Percentiles rank a stretch among this genome's conserved stretches.
phyloP scores from a whole-genome alignment of 2,329 filamentous ascomycete species.

The Didymella exigua region DNA sequence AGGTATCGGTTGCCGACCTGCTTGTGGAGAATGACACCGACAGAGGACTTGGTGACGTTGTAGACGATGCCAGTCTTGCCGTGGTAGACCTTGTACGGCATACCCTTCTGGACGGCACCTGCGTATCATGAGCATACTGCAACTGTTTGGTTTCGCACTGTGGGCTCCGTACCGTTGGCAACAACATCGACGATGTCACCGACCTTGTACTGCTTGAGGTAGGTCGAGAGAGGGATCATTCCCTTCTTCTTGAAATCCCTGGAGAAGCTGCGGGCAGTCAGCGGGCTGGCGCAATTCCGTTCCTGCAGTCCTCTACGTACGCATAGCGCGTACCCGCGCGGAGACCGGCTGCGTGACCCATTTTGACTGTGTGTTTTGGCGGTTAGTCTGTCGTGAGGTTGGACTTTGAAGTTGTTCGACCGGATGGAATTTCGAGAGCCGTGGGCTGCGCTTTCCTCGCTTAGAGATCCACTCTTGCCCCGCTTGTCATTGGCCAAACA shows the following conservation, averaged over 20 bases:
- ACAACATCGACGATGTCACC: constrained; percentile 99
- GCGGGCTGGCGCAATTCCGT: constrained; percentile 18
- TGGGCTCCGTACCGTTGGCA: constrained; percentile 86
- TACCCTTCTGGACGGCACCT: constrained; percentile 60
- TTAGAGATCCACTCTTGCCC: constrained; percentile 15
- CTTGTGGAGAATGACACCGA: constrained; percentile 97
- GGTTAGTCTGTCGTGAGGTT: constrained; percentile 16
- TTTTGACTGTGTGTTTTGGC: constrained; percentile 18
- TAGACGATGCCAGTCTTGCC: constrained; percentile 93
- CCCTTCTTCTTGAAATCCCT: constrained; percentile 95
- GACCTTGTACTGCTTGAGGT: constrained; percentile 93
- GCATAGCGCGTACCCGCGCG: constrained; percentile 52
- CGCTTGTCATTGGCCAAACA: constrained; percentile 9
- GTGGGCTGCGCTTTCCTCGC: constrained; percentile 16
- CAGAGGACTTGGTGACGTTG: constrained; percentile 98
- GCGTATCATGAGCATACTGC: constrained; percentile 20
- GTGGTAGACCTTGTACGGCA: constrained; percentile 99
- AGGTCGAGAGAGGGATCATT: constrained; percentile 90
- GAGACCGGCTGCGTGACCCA: constrained; percentile 59
- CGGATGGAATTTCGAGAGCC: constrained; percentile 8
- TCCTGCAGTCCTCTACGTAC: constrained; percentile 29
- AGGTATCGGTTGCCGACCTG: constrained; percentile 99
- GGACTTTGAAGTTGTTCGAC: constrained; percentile 2
- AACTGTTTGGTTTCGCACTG: neutral
- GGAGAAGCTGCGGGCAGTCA: constrained; percentile 66